Base-by-base conservation (phyloP, 2,329 filamentous ascomycete genomes). In the Sclerotinia minor region DNA sequence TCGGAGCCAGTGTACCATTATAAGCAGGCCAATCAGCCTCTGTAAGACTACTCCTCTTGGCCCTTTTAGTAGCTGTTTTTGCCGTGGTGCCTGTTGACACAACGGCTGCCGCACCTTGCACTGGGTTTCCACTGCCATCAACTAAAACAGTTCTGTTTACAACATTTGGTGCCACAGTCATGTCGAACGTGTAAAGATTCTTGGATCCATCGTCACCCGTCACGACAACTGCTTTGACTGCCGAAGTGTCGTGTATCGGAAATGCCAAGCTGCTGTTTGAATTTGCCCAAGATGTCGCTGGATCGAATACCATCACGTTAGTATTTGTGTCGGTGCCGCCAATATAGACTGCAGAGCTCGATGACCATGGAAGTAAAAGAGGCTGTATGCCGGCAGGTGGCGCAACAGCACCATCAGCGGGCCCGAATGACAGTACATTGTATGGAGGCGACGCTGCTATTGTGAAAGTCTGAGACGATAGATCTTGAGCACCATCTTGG, bases 161-260 rank as follows among this genome's bases (percentile, higher is more conserved):
- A 8, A 81, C 79, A 76, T 96, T 96, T 3, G 94, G 94, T 0
- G 89, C 87, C 13, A 83, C 82, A 19, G 84, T 84, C 79, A 93
- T 85, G 76, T 97, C 88, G 73, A 95, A 97, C 15, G 88, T 87
- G 73, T 93, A 87, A 24, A 98, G 81, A 50, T 89, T 87, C 76
- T 92, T 94, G 78, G 90, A 94, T 38, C 85, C 88, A 77, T 97
- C 92, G 53, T 87, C 84, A 29, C 90, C 91, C 17, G 82, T 81
- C n/a, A 96, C 79, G 5, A 97, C 75, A 0, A 87, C 82, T 35
- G 86, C 87, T 75, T 89, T 86, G 59, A 89, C 82, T 2, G 83
- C 80, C 2, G 83, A 82, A 66, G 86, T 84, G 74, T 87, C 87
- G 21, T 84, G 78, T 26, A 93, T 78, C 1, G 87, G 86, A 19